These are phyloP conservation scores for Pseudocercospora eumusae DNA, from an alignment of 2,329 filamentous ascomycete genomes.

Conservation along the genomic window DNA sequence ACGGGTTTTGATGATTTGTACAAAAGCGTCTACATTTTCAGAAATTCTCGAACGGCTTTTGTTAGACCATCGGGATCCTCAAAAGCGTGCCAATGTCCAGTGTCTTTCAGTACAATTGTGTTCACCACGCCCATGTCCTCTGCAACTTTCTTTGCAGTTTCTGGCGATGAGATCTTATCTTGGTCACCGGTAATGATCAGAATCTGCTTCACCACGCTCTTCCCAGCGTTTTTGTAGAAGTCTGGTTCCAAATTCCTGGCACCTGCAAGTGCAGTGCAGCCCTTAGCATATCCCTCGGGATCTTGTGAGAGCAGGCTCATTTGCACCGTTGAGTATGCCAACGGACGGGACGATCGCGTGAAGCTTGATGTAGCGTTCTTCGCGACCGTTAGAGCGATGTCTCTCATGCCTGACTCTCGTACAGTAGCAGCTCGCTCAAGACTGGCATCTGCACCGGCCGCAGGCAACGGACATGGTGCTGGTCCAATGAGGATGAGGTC, in stretches of 20 bases:
- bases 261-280: conserved; percentile 51
- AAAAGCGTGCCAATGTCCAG: conserved; percentile 56
- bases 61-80: conserved; percentile 48
- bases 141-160: conserved; percentile 40
- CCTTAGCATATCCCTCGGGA: conserved; percentile 59
- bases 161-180: conserved; percentile 42
- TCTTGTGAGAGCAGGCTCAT: conserved; percentile 52
- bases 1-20: background rate
- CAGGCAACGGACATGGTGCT: conserved; percentile 49
- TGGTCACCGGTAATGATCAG: conserved; percentile 51
- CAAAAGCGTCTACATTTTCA: background rate
- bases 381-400: conserved; percentile 42
- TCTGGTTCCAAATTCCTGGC: conserved; percentile 38
- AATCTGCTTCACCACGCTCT: background rate
- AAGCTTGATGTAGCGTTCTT: conserved; percentile 30
- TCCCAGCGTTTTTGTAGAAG: conserved; percentile 28
- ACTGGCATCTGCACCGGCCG: conserved; percentile 37
- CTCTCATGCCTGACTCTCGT: conserved; percentile 50
- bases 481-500: conserved; percentile 54
- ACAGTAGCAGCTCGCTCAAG: conserved; percentile 45
- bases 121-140: conserved; percentile 35
- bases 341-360: conserved; percentile 40
- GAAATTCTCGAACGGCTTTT: conserved; percentile 31
- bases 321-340: conserved; percentile 48
- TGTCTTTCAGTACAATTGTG: conserved; percentile 42